Base-by-base conservation (phyloP, 1,284 basidiomycete genomes). In the Cerrena zonata region DNA sequence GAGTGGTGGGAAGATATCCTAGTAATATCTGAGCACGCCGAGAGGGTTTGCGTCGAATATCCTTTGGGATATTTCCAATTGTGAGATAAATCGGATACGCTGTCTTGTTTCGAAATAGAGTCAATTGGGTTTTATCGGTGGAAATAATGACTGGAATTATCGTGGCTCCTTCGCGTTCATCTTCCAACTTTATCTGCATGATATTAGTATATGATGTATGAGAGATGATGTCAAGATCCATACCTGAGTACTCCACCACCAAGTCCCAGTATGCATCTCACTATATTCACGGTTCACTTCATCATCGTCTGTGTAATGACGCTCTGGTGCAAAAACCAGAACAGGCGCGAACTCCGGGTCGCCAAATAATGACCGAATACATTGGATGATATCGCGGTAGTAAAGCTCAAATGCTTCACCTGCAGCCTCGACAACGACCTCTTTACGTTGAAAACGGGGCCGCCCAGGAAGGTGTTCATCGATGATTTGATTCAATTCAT, bases 81-180 rank as follows among this genome's bases (percentile, higher is more conserved):
- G 69, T 73, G n/a, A 75, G 51, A 44, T 74, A 74, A 0, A 75
- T 56, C 0, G 70, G 70, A 51, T 72, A 74, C 3, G 69, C 71
- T 13, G 57, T 54, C 51, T 73, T 72, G 52, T 68, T 68, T 1
- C 63, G 45, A 51, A 73, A 74, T 2, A 46, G 54, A 72, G n/a
- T n/a, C n/a, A n/a, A n/a, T n/a, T n/a, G n/a, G n/a, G n/a, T n/a
- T n/a, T n/a, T n/a, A n/a, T n/a, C 69, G 0, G 69, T 63, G 0
- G 67, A 69, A 11, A 74, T 55, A 27, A 75, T 69, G 38, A 74
- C 50, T 1, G 72, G 72, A 5, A 69, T 53, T 24, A 73, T 64
- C 3, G 71, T 74, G 1, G 65, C 65, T 2, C 71, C 70, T 5
- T 63, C 60, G 5, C 49, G 61, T 2, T 55, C 36, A 13, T 51